Evolutionary conservation across 1,284 basidiomycete species (phyloP).

Genomic region (Laetiporus sulphureus): DNA sequence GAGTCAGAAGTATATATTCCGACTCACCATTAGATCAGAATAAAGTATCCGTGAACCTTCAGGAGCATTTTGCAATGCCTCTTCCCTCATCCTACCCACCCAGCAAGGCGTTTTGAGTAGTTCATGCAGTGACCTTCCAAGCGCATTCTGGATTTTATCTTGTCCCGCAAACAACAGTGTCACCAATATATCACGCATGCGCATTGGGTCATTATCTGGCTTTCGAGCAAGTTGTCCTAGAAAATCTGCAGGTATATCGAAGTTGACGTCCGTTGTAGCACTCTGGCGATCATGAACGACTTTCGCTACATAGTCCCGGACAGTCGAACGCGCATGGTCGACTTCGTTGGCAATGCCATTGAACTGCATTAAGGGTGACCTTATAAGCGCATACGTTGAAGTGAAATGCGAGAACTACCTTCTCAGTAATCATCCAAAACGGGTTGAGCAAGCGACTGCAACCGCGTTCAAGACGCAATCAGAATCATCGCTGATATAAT

Average conservation of each 20-base stretch:
- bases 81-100: conserved; percentile 16
- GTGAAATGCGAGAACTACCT: conserved; percentile 2
- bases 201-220: conserved; percentile 2
- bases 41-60: neutral
- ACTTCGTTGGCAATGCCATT: neutral
- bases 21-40: neutral
- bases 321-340: too few relatives aligned
- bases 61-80: conserved; percentile 4
- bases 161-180: conserved; percentile 19
- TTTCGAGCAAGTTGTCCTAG: neutral
- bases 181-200: conserved; percentile 19
- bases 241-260: neutral
- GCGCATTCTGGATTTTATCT: conserved; percentile 19
- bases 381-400: neutral
- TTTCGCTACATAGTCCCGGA: neutral
- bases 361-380: neutral
- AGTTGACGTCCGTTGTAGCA: neutral
- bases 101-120: conserved; percentile 13
- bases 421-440: conserved; percentile 14
- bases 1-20: too few relatives aligned
- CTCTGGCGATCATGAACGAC: neutral
- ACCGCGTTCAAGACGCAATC: neutral
- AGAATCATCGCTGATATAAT: neutral
- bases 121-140: conserved; percentile 19
- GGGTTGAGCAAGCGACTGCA: conserved; percentile 17